These are phyloP conservation scores for Breviolum minutum DNA, from an alignment of 73 alveolate species.

Conservation along the genomic window DNA sequence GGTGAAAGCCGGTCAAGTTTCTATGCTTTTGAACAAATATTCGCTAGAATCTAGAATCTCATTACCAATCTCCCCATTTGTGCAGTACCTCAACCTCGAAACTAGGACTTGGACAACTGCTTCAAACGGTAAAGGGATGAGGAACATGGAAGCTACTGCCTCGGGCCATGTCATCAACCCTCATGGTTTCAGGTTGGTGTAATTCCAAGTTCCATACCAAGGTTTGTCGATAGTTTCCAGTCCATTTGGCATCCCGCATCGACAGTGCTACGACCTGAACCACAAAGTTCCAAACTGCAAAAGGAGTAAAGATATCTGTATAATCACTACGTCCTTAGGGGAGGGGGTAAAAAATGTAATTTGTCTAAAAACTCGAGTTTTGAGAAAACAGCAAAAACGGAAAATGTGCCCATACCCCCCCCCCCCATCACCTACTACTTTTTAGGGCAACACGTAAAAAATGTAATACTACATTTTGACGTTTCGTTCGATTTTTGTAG, in stretches of 20 bases:
- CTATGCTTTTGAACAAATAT: too few relatives aligned
- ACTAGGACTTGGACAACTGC: not conserved
- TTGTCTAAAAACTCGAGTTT: too few relatives aligned
- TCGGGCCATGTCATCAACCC: not conserved
- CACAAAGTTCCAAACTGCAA: not conserved
- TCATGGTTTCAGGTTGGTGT: not conserved
- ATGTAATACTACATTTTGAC: too few relatives aligned
- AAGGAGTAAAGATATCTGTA: too few relatives aligned
- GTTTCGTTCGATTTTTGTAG: too few relatives aligned
- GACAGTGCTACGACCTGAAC: slow-evolving; percentile 57
- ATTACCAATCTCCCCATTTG: not conserved
- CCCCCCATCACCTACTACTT: too few relatives aligned
- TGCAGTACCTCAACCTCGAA: not conserved
- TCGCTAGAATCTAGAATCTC: not conserved
- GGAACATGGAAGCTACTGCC: slow-evolving; percentile 77
- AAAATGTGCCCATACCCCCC: too few relatives aligned
- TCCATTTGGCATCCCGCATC: slow-evolving; percentile 80
- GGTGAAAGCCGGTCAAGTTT: too few relatives aligned
- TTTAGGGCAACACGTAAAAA: too few relatives aligned
- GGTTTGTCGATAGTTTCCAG: slow-evolving; percentile 78
- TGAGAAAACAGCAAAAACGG: too few relatives aligned
- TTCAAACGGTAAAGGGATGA: slow-evolving; percentile 73
- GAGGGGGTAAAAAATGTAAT: too few relatives aligned
- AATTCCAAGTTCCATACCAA: not conserved
- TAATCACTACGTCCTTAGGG: too few relatives aligned